A percentile compares a stretch with the other conserved stretches of the same genome.
These are phyloP conservation scores for Peterozyma xylosa DNA, from an alignment of 805 yeast species.

Conservation along the genomic window DNA sequence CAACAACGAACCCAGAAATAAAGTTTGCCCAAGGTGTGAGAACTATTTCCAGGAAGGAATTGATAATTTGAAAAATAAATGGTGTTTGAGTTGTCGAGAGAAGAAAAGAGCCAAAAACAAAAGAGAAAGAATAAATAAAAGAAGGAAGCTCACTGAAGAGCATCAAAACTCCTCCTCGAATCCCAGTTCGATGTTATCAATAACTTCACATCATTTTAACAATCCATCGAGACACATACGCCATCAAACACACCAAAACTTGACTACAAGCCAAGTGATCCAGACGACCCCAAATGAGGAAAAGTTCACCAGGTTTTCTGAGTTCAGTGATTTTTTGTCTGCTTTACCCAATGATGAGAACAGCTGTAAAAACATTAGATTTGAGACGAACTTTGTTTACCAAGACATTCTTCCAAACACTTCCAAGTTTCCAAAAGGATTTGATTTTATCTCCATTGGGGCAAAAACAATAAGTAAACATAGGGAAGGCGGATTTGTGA, in stretches of 20 bases:
- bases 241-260: not conserved
- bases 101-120: constrained; percentile 7
- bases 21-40: constrained; percentile 5
- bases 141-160: not conserved
- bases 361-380: not conserved
- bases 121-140: constrained; percentile 6
- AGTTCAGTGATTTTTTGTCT: not conserved
- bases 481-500: not conserved
- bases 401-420: constrained; percentile 2
- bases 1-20: not conserved
- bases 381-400: constrained; percentile 7
- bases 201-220: not conserved
- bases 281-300: constrained; percentile 3
- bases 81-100: constrained; percentile 8
- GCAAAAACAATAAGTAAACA: constrained; percentile 7
- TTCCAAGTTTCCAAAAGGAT: constrained; percentile 5
- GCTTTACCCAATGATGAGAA: not conserved
- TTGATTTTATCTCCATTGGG: constrained; percentile 7
- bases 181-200: too few species aligned
- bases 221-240: not conserved
- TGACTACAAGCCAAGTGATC: not conserved
- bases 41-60: constrained; percentile 2
- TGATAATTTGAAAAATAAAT: constrained; percentile 6
- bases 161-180: not conserved
- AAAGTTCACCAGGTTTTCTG: constrained; percentile 5